phyloP scores from a whole-genome alignment of 2,329 filamentous ascomycete genomes.

The Trichophyton benhamiae region DNA sequence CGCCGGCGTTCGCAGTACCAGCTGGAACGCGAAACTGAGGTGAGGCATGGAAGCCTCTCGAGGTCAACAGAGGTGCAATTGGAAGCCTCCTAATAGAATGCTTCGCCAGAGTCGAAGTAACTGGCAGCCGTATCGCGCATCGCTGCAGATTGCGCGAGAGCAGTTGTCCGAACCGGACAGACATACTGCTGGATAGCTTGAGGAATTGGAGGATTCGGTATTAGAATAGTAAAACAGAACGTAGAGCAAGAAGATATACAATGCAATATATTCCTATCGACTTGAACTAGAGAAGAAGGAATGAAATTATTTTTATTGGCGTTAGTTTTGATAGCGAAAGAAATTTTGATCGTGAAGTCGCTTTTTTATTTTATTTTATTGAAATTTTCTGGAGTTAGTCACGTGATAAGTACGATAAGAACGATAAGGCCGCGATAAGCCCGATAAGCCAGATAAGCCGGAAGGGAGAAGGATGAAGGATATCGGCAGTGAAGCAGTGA shows the following conservation, averaged over 20 bases:
- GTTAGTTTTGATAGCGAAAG: neutral
- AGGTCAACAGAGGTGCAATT: slow-evolving; percentile 12
- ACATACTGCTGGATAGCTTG: slow-evolving; percentile 19
- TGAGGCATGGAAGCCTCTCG: slow-evolving; percentile 23
- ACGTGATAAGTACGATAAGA: neutral
- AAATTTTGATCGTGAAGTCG: neutral
- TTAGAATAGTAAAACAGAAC: neutral
- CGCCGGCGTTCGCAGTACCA: slow-evolving; percentile 15
- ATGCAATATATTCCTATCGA: neutral
- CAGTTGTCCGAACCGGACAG: slow-evolving; percentile 28
- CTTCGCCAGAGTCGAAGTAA: slow-evolving; percentile 16
- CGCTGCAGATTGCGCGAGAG: slow-evolving; percentile 27
- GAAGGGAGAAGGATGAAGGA: neutral
- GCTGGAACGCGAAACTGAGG: slow-evolving; percentile 19
- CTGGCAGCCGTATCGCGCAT: slow-evolving; percentile 20
- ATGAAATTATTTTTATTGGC: neutral
- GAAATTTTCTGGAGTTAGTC: neutral
- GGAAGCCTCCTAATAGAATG: slow-evolving; percentile 19
- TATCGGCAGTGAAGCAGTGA: no score
- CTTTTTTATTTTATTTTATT: neutral
- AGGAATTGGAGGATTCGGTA: neutral
- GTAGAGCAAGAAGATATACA: neutral
- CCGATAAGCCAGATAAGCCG: neutral
- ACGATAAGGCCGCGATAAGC: neutral
- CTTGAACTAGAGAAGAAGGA: neutral